phyloP scores from a whole-genome alignment of 2,329 filamentous ascomycete genomes.

The Pseudopithomyces chartarum region DNA sequence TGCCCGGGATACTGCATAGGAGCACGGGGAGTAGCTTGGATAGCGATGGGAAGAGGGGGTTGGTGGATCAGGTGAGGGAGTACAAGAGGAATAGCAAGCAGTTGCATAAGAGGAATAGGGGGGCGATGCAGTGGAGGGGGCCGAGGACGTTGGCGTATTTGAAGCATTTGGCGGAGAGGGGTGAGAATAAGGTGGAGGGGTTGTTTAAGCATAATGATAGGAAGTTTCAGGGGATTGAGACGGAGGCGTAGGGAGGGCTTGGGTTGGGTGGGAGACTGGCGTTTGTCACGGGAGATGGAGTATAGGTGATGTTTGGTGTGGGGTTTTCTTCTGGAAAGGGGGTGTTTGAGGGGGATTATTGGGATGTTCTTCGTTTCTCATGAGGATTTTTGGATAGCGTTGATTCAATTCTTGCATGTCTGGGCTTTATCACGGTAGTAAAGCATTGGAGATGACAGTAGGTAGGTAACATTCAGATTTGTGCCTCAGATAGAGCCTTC shows the following conservation, averaged over 20 bases:
- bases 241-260: constrained; percentile 60
- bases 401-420: no score
- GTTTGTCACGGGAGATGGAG: not conserved
- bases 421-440: no score
- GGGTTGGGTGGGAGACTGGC: not conserved
- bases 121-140: constrained; percentile 75
- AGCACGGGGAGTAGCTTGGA: constrained; percentile 30
- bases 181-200: constrained; percentile 51
- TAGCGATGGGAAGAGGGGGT: constrained; percentile 50
- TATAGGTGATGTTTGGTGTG: not conserved
- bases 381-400: no score
- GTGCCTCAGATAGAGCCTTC: no score
- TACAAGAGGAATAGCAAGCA: constrained; percentile 46
- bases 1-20: constrained; percentile 30
- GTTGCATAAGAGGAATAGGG: constrained; percentile 61
- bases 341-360: no score
- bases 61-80: constrained; percentile 60
- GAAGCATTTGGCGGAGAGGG: constrained; percentile 61
- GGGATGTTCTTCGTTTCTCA: no score
- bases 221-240: constrained; percentile 64
- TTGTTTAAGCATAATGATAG: constrained; percentile 63
- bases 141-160: constrained; percentile 62
- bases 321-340: not conserved
- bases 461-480: no score
- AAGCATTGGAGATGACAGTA: no score